These are phyloP conservation scores for Musa itinerans DNA, from an alignment of 176 grass and related monocot genomes.

Conservation along the genomic window DNA sequence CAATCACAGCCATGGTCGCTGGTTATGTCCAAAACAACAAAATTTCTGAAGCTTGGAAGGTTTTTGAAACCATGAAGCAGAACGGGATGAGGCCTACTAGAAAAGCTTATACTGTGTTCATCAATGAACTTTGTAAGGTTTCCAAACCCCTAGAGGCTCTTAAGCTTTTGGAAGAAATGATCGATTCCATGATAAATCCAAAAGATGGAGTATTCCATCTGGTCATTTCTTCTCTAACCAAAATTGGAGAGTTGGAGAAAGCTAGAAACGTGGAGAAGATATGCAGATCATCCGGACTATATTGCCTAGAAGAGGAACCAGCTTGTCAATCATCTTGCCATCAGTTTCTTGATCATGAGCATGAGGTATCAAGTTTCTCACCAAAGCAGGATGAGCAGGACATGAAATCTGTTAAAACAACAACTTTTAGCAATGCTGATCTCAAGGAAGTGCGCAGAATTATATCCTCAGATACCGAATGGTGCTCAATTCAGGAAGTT, in stretches of 20 bases:
- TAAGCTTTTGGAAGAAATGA: conserved; percentile 58
- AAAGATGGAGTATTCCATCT: conserved; percentile 27
- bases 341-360: conserved; percentile 20
- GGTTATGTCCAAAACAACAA: conserved; percentile 43
- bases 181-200: conserved; percentile 38
- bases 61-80: conserved; percentile 42
- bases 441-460: conserved; percentile 46
- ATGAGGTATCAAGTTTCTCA: conserved; percentile 15
- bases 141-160: conserved; percentile 50
- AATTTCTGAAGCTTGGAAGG: conserved; percentile 58
- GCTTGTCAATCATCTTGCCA: not conserved
- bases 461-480: conserved; percentile 41
- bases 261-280: conserved; percentile 35
- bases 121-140: conserved; percentile 68
- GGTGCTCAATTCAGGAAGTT: conserved; percentile 39
- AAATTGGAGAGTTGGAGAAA: conserved; percentile 41
- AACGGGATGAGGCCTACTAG: conserved; percentile 38
- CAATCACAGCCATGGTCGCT: conserved; percentile 43
- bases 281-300: conserved; percentile 23
- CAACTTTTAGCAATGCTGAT: conserved; percentile 33
- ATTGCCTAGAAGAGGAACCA: conserved; percentile 24
- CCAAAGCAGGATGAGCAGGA: conserved; percentile 18
- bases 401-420: conserved; percentile 21
- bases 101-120: conserved; percentile 70
- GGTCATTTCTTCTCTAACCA: conserved; percentile 42